Conservation (phyloP, 176 grass and related monocot species). For the Zea mays region Zm-B73-REFERENCE-NAM-5.0 NC_050098.1:179076501-179077000, state of each 20-base stretch:
- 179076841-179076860: constrained; percentile 11
- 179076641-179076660: neutral
- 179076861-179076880: neutral
- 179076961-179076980: neutral
- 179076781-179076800: constrained; percentile 14
- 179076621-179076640: neutral
- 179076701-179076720: constrained; percentile 15
- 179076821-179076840: constrained; percentile 42
- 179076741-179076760: too few relatives aligned
- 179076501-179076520: constrained; percentile 29
- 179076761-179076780: neutral
- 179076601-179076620: neutral
- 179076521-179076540: neutral
- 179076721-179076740: neutral
- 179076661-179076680: neutral
- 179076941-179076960: constrained; percentile 16
- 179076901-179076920: neutral
- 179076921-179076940: neutral
- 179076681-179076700: neutral
- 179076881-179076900: constrained; percentile 31
- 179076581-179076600: too few relatives aligned
- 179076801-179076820: constrained; percentile 32
- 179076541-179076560: neutral
- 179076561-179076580: neutral
- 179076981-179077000: neutral